Percentiles rank a stretch among this genome's conserved stretches.
Evolutionary conservation across 2,329 filamentous ascomycete genomes (phyloP).

Genomic region (Allantophomopsis cytisporea): DNA sequence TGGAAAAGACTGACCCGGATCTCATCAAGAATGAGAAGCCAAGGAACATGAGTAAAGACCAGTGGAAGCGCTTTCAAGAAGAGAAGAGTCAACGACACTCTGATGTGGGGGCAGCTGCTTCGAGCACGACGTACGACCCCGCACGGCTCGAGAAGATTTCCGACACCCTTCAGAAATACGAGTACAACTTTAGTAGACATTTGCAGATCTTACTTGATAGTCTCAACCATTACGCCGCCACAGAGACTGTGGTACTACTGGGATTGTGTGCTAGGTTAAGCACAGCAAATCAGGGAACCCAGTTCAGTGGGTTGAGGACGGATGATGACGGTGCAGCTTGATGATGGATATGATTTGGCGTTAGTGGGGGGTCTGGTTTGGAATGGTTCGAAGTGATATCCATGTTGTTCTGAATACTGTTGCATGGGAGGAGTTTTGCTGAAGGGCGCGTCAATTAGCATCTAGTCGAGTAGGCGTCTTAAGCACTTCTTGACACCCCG

Average conservation of each 20-base stretch:
- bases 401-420: background rate
- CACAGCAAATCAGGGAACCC: conserved; percentile 66
- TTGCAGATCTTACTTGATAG: conserved; percentile 89
- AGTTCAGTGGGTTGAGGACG: conserved; percentile 43
- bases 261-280: conserved; percentile 75
- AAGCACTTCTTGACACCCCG: no score
- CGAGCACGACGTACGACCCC: conserved; percentile 10
- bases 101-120: conserved; percentile 11
- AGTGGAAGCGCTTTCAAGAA: conserved; percentile 44
- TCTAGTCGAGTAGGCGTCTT: no score
- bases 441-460: no score
- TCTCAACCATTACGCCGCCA: conserved; percentile 92
- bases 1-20: conserved; percentile 74
- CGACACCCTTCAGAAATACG: conserved; percentile 82
- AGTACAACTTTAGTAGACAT: conserved; percentile 84
- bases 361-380: background rate
- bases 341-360: background rate
- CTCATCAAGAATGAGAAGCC: conserved; percentile 46
- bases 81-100: conserved; percentile 27
- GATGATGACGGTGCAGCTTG: conserved; percentile 33
- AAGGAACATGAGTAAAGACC: conserved; percentile 41
- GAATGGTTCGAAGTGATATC: background rate
- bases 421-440: no score
- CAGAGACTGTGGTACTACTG: conserved; percentile 87
- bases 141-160: conserved; percentile 36